Conservation (phyloP, 495 filamentous ascomycete species). For the Penicillium cinerascens region DNA sequence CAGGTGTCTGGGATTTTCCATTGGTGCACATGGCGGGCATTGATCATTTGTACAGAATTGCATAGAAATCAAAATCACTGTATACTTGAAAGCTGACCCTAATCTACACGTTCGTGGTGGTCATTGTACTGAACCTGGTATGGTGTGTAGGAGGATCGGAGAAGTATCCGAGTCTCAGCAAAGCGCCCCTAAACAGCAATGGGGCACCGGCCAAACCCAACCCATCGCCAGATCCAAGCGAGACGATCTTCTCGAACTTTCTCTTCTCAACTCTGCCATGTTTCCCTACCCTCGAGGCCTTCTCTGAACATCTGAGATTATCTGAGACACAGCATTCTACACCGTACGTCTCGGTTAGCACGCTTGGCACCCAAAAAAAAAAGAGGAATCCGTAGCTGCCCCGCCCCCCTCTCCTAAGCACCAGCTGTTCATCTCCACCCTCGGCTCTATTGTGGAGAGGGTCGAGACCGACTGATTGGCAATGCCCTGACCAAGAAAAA, state of each 20-base stretch:
- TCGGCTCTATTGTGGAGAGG: slow-evolving; percentile 31
- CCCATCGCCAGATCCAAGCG: not conserved
- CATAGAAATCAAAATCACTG: slow-evolving; percentile 28
- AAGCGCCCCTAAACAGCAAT: not conserved
- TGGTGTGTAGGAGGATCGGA: too few relatives aligned
- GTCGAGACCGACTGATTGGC: slow-evolving; percentile 31
- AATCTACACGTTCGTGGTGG: too few relatives aligned
- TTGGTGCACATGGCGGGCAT: slow-evolving; percentile 32
- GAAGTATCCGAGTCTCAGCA: not conserved
- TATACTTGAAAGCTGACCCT: slow-evolving; percentile 8
- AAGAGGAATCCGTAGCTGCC: not conserved
- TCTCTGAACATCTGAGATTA: not conserved
- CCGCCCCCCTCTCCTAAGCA: slow-evolving; percentile 2
- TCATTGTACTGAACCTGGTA: too few relatives aligned
- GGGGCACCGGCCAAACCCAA: not conserved
- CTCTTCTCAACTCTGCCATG: too few relatives aligned
- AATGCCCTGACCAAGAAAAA: slow-evolving; percentile 22
- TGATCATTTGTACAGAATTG: slow-evolving; percentile 28
- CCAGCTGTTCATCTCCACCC: slow-evolving; percentile 24
- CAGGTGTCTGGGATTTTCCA: slow-evolving; percentile 22
- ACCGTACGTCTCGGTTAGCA: not conserved
- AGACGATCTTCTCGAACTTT: not conserved
- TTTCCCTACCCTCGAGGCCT: not conserved
- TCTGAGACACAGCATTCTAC: not conserved
- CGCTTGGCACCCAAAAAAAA: not conserved